phyloP scores from a whole-genome alignment of 1,139 yeast genomes.

The Zygosaccharomyces pseudobailii region DNA sequence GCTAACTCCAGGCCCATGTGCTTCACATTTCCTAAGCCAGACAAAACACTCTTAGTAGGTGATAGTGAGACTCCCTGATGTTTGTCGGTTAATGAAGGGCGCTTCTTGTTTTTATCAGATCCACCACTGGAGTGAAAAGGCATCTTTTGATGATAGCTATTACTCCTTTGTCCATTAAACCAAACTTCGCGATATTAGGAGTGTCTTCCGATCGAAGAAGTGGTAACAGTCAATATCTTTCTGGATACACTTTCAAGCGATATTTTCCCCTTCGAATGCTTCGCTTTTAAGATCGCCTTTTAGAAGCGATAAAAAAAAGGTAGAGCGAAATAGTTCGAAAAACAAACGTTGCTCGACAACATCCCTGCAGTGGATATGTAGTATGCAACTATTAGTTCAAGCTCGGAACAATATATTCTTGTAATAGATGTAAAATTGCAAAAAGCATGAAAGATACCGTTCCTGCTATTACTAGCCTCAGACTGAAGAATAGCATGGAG shows the following conservation, averaged over 20 bases:
- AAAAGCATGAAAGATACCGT: too few species aligned
- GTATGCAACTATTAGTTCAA: too few species aligned
- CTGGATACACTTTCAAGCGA: background rate
- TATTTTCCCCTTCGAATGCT: background rate
- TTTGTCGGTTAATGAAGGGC: background rate
- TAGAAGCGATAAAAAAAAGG: background rate
- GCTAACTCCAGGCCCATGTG: background rate
- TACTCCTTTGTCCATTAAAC: background rate
- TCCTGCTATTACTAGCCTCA: too few species aligned
- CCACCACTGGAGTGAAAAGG: background rate
- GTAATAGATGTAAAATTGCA: too few species aligned
- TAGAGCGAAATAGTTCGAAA: background rate
- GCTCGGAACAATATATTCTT: too few species aligned
- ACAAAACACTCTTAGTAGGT: background rate
- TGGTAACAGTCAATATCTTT: background rate
- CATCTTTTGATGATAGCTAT: background rate
- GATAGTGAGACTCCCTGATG: background rate
- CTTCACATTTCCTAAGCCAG: constrained; percentile 3
- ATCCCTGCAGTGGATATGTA: too few species aligned
- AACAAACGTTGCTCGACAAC: too few species aligned
- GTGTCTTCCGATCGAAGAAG: background rate
- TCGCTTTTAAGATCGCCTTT: background rate
- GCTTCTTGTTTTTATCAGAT: background rate
- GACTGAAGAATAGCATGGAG: too few species aligned
- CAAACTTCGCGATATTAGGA: background rate